Evolutionary conservation across 805 yeast species (phyloP).

Genomic region (Myxozyma kluyveri): DNA sequence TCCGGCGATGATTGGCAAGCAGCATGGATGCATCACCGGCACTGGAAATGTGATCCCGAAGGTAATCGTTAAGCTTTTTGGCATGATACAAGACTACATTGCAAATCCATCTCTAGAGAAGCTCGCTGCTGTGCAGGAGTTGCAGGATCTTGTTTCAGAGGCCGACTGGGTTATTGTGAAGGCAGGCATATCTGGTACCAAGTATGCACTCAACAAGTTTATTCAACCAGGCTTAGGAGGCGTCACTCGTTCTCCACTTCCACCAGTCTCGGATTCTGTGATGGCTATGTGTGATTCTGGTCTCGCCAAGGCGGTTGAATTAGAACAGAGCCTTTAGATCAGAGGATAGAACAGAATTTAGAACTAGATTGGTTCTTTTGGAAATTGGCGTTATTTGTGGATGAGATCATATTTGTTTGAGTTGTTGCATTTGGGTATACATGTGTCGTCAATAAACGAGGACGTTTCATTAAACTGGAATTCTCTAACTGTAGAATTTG

Average conservation of each 20-base stretch:
- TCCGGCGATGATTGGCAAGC: conserved; percentile 50
- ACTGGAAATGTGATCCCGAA: conserved; percentile 54
- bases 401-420: background rate
- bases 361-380: background rate
- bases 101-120: conserved; percentile 26
- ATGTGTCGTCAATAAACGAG: background rate
- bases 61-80: conserved; percentile 43
- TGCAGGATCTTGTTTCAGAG: conserved; percentile 46
- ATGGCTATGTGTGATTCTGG: conserved; percentile 11
- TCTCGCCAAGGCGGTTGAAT: conserved; percentile 11
- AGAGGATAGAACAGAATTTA: background rate
- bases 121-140: conserved; percentile 41
- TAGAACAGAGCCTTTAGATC: conserved; percentile 17
- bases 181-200: conserved; percentile 31
- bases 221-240: conserved; percentile 26
- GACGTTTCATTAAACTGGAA: background rate
- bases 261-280: conserved; percentile 16
- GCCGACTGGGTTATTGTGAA: conserved; percentile 43
- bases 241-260: conserved; percentile 22
- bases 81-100: conserved; percentile 14
- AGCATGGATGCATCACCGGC: conserved; percentile 54
- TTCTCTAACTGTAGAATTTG: too few relatives aligned
- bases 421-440: background rate
- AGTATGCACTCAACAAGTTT: conserved; percentile 27
- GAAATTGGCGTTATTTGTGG: background rate